Evolutionary conservation across 2,329 filamentous ascomycete species (phyloP), one percentile per base, ranked within the genome.

Genomic region (Alternaria longipes): DNA sequence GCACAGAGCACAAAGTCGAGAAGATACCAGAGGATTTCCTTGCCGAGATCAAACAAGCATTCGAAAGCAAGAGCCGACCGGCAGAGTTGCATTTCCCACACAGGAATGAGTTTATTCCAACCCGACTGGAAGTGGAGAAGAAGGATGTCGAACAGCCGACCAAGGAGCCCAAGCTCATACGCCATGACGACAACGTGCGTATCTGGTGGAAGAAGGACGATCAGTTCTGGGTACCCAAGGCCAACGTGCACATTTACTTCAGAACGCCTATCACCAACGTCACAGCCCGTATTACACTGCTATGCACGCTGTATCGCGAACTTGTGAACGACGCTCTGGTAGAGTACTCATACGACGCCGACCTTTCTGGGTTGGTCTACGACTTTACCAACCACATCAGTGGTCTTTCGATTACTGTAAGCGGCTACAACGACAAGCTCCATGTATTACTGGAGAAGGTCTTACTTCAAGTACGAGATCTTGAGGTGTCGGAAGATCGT

Each of bases 131-230:
- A 54, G 95, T 99, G 2, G 93, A 97, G 78, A 97, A 95, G 84
- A 97, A 93, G 79, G 92, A 97, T 36, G 86, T 95, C n/a, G 84
- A 88, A 26, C 87, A 91, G 68, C 91, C 93, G 1, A 83, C 89
- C 0, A 85, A 91, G 56, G 84, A 88, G 0, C 95, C 95, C 0
- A 90, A 89, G 62, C 84, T 99, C 24, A 90, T 99, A 64, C 89
- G 94, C 67, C 93, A 97, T 70, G 94, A 97, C 68, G 85, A 89
- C 6, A 82, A 89, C 34, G 89, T 92, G 1, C 89, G 94, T 30
- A 90, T 92, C 3, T 99, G 95, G 95, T 97, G 90, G 84, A 99
- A 99, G 84, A 98, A 98, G 81, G 95, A 99, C 72, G 95, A 99
- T 71, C 93, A 90, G 0, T 99, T 98, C 80, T 98, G 94, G 94